Evolutionary conservation across 805 yeast species (phyloP).

Genomic region (Candida corydali): DNA sequence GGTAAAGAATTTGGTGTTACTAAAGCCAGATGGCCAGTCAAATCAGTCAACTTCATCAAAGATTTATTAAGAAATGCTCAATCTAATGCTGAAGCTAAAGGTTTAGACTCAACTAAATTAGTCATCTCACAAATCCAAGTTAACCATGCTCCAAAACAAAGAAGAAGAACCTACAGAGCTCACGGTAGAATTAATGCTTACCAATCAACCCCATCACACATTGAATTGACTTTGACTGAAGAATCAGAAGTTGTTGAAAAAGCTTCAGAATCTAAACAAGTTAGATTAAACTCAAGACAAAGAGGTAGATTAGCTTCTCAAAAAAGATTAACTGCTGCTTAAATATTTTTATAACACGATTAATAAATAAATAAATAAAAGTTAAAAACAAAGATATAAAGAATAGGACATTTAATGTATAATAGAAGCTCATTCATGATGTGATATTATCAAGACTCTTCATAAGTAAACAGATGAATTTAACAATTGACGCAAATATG

Average conservation of each 20-base stretch:
- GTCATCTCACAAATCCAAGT: slow-evolving; percentile 98
- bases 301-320: slow-evolving; percentile 85
- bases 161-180: slow-evolving; percentile 99
- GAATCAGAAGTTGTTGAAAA: slow-evolving; percentile 90
- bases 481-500: too few relatives aligned
- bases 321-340: slow-evolving; percentile 74
- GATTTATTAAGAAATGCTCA: slow-evolving; percentile 96
- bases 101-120: slow-evolving; percentile 92
- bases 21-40: slow-evolving; percentile 99
- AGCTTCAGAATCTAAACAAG: slow-evolving; percentile 66
- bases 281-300: slow-evolving; percentile 86
- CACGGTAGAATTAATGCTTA: slow-evolving; percentile 99
- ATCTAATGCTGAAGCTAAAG: slow-evolving; percentile 98
- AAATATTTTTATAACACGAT: slow-evolving; percentile 8
- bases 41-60: slow-evolving; percentile 92
- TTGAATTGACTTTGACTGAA: slow-evolving; percentile 95
- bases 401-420: not conserved
- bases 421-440: slow-evolving; percentile 1
- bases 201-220: slow-evolving; percentile 99
- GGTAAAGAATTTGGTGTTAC: slow-evolving; percentile 99
- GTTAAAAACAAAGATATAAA: too few relatives aligned
- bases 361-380: slow-evolving; percentile 5
- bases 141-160: slow-evolving; percentile 99
- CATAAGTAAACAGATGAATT: too few relatives aligned
- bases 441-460: too few relatives aligned